phyloP scores from a whole-genome alignment of 2,329 filamentous ascomycete genomes.

The Ophidiomyces ophidiicola region DNA sequence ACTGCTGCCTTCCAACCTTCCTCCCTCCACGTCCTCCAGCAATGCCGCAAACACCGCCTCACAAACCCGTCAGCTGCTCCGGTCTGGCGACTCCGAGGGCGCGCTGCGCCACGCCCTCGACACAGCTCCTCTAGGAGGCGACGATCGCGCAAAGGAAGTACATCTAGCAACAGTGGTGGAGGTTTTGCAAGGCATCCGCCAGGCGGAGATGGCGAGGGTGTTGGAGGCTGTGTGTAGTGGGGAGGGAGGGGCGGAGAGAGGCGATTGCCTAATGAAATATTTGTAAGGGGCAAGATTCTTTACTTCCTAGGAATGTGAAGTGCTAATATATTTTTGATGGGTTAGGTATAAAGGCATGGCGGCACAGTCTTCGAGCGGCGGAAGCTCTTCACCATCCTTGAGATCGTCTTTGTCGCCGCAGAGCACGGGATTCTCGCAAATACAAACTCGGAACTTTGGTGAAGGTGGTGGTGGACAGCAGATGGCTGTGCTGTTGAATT shows the following conservation, averaged over 20 bases:
- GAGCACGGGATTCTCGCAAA: conserved; percentile 78
- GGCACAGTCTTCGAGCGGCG: conserved; percentile 24
- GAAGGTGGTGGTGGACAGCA: conserved; percentile 64
- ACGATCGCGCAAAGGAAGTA: conserved; percentile 55
- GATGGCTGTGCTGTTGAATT: conserved; percentile 94
- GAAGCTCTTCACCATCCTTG: conserved; percentile 39
- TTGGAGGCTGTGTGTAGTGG: conserved; percentile 67
- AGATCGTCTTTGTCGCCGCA: conserved; percentile 52
- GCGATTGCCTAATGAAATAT: conserved; percentile 97
- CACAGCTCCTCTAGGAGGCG: conserved; percentile 57
- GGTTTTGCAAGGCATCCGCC: conserved; percentile 90
- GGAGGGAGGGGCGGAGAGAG: conserved; percentile 66
- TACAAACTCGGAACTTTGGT: conserved; percentile 45
- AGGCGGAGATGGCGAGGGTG: conserved; percentile 86
- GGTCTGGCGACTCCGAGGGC: conserved; percentile 76
- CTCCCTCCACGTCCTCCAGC: conserved; percentile 58
- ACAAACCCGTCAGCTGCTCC: conserved; percentile 76
- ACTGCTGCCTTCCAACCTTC: conserved; percentile 59
- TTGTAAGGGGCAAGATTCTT: conserved; percentile 53
- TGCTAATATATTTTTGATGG: background rate
- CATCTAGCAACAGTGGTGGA: conserved; percentile 82
- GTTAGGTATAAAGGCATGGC: conserved; percentile 83
- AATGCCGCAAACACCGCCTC: conserved; percentile 66
- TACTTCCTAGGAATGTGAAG: background rate
- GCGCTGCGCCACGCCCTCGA: conserved; percentile 75